Evolutionary conservation across 257 asterid species (phyloP), one percentile per base, ranked within the genome.

Genomic region (Solanum raphanifolium): DNA sequence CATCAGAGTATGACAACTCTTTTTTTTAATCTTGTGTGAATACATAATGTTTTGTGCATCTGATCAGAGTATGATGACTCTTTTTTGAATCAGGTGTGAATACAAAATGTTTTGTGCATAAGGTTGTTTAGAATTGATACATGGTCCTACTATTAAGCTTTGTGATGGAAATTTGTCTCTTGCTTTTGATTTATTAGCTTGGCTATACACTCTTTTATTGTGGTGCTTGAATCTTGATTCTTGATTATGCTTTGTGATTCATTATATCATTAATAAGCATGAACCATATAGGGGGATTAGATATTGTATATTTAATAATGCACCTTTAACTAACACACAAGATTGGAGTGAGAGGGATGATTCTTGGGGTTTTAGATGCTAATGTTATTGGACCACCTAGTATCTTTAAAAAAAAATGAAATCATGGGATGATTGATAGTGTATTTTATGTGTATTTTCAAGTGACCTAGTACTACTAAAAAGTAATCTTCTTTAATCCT

Each of bases 171-270:
- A 82, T 82, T 48, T 48, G 21, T 32, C 69, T 52, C 39, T 82
- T 48, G 31, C 21, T 9, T 82, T 82, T 82, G 34, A 5, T 48
- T 10, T 48, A 11, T 82, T 46, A 81, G 68, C 9, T 46, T 81
- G 68, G 18, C 18, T 81, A 27, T 36, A 55, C 65, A 55, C 32
- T 81, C 27, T 81, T 41, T 43, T 76, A 11, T 23, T 75, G 6
- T 46, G 41, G 27, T 81, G 68, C 29, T 29, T 46, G 69, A 81
- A 81, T 43, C 20, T 46, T 43, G 39, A 81, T 27, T 81, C 68
- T 82, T 48, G 86, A 82, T 82, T 27, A 29, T 82, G 86, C 86
- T 82, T 48, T 48, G 86, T 82, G 86, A 82, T 82, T 82, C 31
- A 82, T 82, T 43, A 43, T 43, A 29, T 81, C 29, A 29, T 82